Evolutionary conservation across 371 early-diverging fungal genomes (phyloP).

Genomic region (Apophysomyces sp.): DNA sequence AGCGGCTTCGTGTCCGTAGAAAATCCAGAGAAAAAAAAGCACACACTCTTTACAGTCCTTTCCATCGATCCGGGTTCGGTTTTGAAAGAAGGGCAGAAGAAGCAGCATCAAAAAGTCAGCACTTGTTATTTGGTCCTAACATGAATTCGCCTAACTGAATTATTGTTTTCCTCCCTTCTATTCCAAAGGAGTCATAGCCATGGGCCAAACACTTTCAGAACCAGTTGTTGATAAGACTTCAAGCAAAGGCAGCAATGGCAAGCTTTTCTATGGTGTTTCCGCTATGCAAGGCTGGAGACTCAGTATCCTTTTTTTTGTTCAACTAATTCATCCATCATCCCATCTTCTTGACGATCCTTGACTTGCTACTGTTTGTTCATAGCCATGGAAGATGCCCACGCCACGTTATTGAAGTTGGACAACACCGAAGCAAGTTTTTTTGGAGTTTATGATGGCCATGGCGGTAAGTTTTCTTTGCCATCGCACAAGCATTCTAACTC

Average conservation of each 20-base stretch:
- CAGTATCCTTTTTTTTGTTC: constrained; percentile 56
- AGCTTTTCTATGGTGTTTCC: constrained; percentile 84
- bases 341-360: neutral
- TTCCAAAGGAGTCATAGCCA: constrained; percentile 24
- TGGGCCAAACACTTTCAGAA: constrained; percentile 97
- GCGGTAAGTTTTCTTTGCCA: constrained; percentile 58
- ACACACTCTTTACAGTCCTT: neutral
- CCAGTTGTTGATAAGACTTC: constrained; percentile 91
- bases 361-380: constrained; percentile 8
- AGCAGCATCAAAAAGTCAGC: neutral
- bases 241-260: constrained; percentile 65
- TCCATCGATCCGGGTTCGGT: neutral
- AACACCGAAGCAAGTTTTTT: constrained; percentile 74
- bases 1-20: neutral
- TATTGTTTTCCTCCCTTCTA: neutral
- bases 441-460: constrained; percentile 97
- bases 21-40: neutral
- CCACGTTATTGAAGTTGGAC: constrained; percentile 77
- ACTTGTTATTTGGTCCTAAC: neutral
- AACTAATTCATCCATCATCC: neutral
- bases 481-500: neutral
- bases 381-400: constrained; percentile 99
- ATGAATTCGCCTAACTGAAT: neutral
- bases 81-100: neutral
- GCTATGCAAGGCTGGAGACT: constrained; percentile 99